phyloP scores from a whole-genome alignment of 2,329 filamentous ascomycete species.

The Ceratocystis destructans region DNA sequence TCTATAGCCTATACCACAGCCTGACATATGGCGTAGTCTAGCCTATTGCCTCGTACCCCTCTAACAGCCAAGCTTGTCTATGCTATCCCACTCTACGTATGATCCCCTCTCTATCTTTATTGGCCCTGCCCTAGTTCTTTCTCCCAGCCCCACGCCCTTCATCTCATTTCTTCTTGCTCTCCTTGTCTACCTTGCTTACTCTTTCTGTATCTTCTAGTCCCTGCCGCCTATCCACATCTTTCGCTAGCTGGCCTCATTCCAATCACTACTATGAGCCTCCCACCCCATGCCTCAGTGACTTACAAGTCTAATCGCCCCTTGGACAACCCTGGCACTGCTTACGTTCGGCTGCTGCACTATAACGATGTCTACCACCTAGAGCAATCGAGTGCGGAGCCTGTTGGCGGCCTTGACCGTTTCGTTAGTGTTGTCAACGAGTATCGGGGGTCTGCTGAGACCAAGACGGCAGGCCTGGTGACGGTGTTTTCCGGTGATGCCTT shows the following conservation, averaged over 20 bases:
- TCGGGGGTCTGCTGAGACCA: conserved; percentile 40
- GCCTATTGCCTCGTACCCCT: background rate
- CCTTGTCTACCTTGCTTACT: background rate
- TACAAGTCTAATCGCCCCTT: conserved; percentile 7
- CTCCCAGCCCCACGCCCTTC: too few species aligned
- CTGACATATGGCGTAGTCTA: too few species aligned
- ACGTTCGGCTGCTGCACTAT: conserved; percentile 74
- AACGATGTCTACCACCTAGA: conserved; percentile 94
- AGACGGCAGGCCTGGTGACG: conserved; percentile 54
- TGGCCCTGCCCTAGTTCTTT: too few species aligned
- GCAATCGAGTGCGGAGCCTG: conserved; percentile 58
- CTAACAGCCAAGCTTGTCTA: background rate
- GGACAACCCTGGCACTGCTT: conserved; percentile 26
- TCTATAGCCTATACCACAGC: too few species aligned
- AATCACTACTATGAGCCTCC: conserved; percentile 4
- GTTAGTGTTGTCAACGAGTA: conserved; percentile 68
- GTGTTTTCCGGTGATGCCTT: conserved; percentile 89
- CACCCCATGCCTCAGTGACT: conserved; percentile 14
- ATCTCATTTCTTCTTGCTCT: background rate
- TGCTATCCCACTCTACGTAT: background rate
- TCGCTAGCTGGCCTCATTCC: background rate
- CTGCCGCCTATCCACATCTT: background rate
- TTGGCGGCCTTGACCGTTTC: conserved; percentile 70
- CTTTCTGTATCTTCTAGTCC: background rate
- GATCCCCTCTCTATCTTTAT: background rate